Base-by-base conservation (phyloP, 1,284 basidiomycete genomes). In the Irpex sp. region DNA sequence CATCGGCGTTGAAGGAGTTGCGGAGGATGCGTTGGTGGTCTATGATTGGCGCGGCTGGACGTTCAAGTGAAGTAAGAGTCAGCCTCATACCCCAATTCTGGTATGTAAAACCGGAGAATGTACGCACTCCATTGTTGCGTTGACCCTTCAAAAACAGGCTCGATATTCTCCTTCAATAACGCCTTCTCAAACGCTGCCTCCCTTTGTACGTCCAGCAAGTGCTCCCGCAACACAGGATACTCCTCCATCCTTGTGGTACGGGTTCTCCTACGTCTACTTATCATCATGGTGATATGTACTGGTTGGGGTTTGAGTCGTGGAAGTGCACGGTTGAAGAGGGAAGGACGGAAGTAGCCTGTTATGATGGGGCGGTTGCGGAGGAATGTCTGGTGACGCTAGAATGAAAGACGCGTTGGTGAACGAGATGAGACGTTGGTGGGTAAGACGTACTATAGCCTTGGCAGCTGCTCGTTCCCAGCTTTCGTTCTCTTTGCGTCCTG, bases 251-350 rank as follows among this genome's bases (percentile, higher is more conserved):
- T 80, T 33, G 76, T 74, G 13, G 79, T 79, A 5, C 86, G 79
- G 0, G 80, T 78, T 13, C 72, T 68, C 17, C 84, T 78, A 1
- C 94, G 83, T 15, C 79, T 79, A 19, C 75, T 70, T 37, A 95
- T 92, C 79, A 94, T 93, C 69, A 83, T 81, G 0, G 83, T 81
- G 49, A 94, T 81, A 13, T 81, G 77, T 1, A 75, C 65, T 0
- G 94, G 94, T 66, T 95, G 93, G 0, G 91, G 92, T 61, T 83
- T 86, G 68, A 95, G 75, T 0, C 91, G 83, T 0, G 93, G 93
- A 5, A 95, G 79, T 0, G 91, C 89, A 0, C 75, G 79, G 71
- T 92, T 86, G 74, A 76, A 85, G 5, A 83, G 58, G 0, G 87
- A 81, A 0, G 91, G 82, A 8, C 84, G 84, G 31, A 93, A 71